Conservation (phyloP, 1,284 basidiomycete species). For the Leccinum griseonigrum region DNA sequence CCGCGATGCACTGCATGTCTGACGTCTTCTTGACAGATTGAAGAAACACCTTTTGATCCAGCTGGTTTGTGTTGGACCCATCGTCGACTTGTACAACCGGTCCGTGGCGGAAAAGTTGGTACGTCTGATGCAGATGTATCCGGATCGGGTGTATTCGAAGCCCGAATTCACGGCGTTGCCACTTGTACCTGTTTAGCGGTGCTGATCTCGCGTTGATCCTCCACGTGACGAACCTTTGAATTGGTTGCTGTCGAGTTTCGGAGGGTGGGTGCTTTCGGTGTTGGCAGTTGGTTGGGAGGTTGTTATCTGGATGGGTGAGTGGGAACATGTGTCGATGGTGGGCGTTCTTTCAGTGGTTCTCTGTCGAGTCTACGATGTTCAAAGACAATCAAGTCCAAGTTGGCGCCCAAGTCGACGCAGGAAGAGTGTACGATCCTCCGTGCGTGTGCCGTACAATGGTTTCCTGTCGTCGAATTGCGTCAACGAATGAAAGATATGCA, state of each 20-base stretch:
- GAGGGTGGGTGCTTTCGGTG: constrained; percentile 79
- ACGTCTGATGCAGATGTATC: no score
- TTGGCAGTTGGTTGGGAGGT: constrained; percentile 74
- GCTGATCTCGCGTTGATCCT: constrained; percentile 90
- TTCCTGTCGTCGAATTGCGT: no score
- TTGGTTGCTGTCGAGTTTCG: constrained; percentile 94
- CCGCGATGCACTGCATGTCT: constrained; percentile 10
- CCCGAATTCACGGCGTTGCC: constrained; percentile 55
- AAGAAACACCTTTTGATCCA: constrained; percentile 86
- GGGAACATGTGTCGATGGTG: neutral
- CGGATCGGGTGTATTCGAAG: no score
- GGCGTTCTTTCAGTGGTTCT: constrained; percentile 71
- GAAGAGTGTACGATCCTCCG: no score
- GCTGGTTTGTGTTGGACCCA: constrained; percentile 85
- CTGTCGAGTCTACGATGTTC: constrained; percentile 91
- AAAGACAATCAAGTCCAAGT: no score
- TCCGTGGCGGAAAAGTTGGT: constrained; percentile 39
- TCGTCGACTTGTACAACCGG: constrained; percentile 90
- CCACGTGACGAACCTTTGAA: constrained; percentile 94
- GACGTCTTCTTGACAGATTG: constrained; percentile 45
- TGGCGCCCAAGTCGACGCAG: no score
- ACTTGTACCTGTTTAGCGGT: constrained; percentile 87
- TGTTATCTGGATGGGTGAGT: constrained; percentile 95
- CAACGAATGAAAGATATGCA: constrained; percentile 95
- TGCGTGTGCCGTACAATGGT: no score